These are phyloP conservation scores for Trichoderma gamsii DNA, from an alignment of 495 filamentous ascomycete genomes.

Conservation along the genomic window DNA sequence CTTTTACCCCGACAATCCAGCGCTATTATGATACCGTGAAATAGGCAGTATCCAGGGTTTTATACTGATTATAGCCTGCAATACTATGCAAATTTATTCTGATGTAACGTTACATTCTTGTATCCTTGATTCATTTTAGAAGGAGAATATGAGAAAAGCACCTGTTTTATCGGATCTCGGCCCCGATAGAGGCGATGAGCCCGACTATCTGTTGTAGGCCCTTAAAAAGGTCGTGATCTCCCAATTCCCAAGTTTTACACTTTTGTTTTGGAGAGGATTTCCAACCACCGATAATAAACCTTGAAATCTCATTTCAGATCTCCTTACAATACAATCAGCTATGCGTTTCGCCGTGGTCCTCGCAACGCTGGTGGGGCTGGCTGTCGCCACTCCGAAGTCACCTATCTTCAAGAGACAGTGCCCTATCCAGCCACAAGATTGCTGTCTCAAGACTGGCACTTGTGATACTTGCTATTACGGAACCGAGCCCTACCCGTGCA, in stretches of 20 bases:
- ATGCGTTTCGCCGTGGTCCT: slow-evolving; percentile 4
- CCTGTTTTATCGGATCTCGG: neutral
- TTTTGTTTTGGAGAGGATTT: neutral
- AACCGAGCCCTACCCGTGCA: slow-evolving; percentile 1
- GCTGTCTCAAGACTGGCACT: slow-evolving; percentile 4
- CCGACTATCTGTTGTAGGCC: neutral
- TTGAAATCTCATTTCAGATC: neutral
- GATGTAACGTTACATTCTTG: neutral
- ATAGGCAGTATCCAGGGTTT: neutral
- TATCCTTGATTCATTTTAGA: neutral
- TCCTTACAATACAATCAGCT: neutral
- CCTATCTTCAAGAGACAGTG: slow-evolving; percentile 7
- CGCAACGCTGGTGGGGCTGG: neutral
- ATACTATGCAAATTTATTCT: neutral
- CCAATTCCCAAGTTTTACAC: neutral
- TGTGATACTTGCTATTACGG: slow-evolving; percentile 3
- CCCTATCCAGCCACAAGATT: neutral
- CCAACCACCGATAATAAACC: no score
- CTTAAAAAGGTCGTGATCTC: neutral
- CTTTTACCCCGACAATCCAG: neutral
- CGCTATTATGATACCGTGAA: neutral
- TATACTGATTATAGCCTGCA: neutral
- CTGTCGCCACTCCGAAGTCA: neutral
- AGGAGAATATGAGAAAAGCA: neutral
- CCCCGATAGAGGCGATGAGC: neutral